phyloP scores from a whole-genome alignment of 2,329 filamentous ascomycete species.

The Basipetospora chlamydospora region DNA sequence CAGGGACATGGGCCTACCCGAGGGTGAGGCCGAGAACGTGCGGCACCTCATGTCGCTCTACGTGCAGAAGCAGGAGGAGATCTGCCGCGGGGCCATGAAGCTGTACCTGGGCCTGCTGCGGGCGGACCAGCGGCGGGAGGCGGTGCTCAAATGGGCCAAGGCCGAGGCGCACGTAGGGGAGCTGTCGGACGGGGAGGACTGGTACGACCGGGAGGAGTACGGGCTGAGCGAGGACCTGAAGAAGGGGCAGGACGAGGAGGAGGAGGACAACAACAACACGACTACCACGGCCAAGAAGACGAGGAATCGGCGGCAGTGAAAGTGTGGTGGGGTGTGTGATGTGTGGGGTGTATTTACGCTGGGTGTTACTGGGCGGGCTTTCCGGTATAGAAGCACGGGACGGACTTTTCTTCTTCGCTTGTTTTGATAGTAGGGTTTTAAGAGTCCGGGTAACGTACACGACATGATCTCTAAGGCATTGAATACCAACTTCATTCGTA shows the following conservation, averaged over 20 bases:
- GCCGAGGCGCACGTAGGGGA: slow-evolving; percentile 63
- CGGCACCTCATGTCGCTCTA: slow-evolving; percentile 60
- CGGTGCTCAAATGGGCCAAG: slow-evolving; percentile 62
- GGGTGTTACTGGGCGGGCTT: too few relatives aligned
- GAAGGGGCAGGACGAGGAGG: slow-evolving; percentile 71
- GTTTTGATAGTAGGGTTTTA: too few relatives aligned
- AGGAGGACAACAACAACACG: slow-evolving; percentile 63
- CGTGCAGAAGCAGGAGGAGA: slow-evolving; percentile 76
- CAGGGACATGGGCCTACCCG: slow-evolving; percentile 56
- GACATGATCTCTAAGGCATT: too few relatives aligned
- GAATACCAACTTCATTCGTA: too few relatives aligned
- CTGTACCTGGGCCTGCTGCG: slow-evolving; percentile 58
- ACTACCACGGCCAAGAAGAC: slow-evolving; percentile 46
- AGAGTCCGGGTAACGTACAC: too few relatives aligned
- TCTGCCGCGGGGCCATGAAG: slow-evolving; percentile 54
- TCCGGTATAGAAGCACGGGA: too few relatives aligned
- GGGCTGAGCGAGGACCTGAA: slow-evolving; percentile 57
- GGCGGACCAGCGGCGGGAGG: slow-evolving; percentile 56
- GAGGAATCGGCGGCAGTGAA: slow-evolving; percentile 33
- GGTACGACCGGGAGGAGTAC: slow-evolving; percentile 77
- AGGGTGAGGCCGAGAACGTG: slow-evolving; percentile 63
- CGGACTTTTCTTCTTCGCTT: too few relatives aligned
- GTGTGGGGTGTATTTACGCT: too few relatives aligned
- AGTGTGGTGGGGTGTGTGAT: too few relatives aligned
- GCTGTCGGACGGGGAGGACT: slow-evolving; percentile 80